These are phyloP conservation scores for Trypanosoma scelopori DNA, from an alignment of 208 protist genomes.

Conservation along the genomic window DNA sequence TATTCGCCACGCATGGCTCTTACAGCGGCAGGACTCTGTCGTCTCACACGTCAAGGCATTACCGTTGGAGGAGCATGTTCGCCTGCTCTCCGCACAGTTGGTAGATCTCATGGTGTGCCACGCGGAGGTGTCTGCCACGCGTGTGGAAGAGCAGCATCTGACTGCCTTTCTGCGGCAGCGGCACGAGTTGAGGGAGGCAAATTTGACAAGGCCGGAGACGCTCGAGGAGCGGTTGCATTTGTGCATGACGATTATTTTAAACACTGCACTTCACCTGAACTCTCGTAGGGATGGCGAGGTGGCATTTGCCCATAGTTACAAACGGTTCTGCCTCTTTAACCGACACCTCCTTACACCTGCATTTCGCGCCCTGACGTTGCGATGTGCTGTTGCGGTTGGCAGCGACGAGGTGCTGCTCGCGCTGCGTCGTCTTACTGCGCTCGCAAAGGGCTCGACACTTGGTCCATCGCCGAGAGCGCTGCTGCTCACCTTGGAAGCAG, in stretches of 20 bases:
- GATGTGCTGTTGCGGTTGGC: background rate
- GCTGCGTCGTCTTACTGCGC: conserved; percentile 39
- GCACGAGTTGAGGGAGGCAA: background rate
- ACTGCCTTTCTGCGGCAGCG: conserved; percentile 13
- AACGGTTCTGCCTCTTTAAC: conserved; percentile 58
- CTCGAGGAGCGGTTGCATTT: conserved; percentile 76
- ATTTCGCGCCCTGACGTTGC: conserved; percentile 67
- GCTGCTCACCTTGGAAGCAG: conserved; percentile 42
- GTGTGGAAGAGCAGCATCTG: background rate
- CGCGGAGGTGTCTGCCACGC: conserved; percentile 11
- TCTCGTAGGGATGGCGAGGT: conserved; percentile 9
- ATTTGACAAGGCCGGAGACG: conserved; percentile 60
- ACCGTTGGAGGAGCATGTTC: conserved; percentile 37
- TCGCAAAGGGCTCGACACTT: conserved; percentile 46
- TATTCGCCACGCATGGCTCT: conserved; percentile 10
- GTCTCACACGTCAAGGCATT: conserved; percentile 15
- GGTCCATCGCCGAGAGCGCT: conserved; percentile 40
- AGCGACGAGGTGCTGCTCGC: conserved; percentile 30
- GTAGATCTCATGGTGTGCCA: conserved; percentile 42
- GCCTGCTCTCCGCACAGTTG: conserved; percentile 40
- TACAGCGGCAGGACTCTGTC: conserved; percentile 8
- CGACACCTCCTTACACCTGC: conserved; percentile 65
- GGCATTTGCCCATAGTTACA: conserved; percentile 41
- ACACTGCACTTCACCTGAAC: conserved; percentile 37
- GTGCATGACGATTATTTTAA: conserved; percentile 43